phyloP scores from a whole-genome alignment of 2,329 filamentous ascomycete species.

The Fusarium sp. region DNA sequence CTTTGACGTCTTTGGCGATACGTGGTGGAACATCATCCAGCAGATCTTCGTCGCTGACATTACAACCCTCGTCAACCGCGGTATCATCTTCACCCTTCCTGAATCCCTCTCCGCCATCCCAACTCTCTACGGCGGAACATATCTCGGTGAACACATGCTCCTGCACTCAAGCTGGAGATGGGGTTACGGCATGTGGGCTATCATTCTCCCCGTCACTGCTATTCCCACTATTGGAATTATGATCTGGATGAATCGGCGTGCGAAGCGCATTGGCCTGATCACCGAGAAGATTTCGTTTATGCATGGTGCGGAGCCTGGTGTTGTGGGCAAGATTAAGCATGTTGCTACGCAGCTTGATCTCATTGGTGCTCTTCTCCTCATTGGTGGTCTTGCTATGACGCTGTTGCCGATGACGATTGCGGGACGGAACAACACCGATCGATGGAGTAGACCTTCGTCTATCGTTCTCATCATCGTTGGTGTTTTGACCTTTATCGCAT shows the following conservation, averaged over 20 bases:
- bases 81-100: slow-evolving; percentile 25
- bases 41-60: slow-evolving; percentile 35
- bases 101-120: slow-evolving; percentile 31
- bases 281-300: slow-evolving; percentile 2
- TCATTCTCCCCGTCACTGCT: slow-evolving; percentile 7
- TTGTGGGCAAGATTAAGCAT: neutral
- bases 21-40: slow-evolving; percentile 32
- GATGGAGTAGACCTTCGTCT: slow-evolving; percentile 23
- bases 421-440: slow-evolving; percentile 22
- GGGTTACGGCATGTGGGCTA: slow-evolving; percentile 32
- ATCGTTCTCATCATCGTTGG: slow-evolving; percentile 23
- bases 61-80: slow-evolving; percentile 28
- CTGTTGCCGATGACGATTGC: slow-evolving; percentile 28
- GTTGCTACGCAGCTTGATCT: slow-evolving; percentile 14
- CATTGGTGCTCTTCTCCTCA: slow-evolving; percentile 17
- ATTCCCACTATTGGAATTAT: slow-evolving; percentile 26
- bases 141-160: slow-evolving; percentile 28
- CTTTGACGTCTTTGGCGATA: slow-evolving; percentile 24
- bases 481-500: slow-evolving; percentile 8
- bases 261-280: slow-evolving; percentile 4
- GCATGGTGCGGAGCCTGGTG: neutral
- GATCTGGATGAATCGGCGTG: slow-evolving; percentile 27
- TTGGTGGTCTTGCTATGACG: slow-evolving; percentile 28
- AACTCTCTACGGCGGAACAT: slow-evolving; percentile 29
- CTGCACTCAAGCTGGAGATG: slow-evolving; percentile 21